A percentile compares a stretch with the other conserved stretches of the same genome.
Evolutionary conservation across 1,139 yeast genomes (phyloP).

Genomic region (Hyphopichia khmerensis): DNA sequence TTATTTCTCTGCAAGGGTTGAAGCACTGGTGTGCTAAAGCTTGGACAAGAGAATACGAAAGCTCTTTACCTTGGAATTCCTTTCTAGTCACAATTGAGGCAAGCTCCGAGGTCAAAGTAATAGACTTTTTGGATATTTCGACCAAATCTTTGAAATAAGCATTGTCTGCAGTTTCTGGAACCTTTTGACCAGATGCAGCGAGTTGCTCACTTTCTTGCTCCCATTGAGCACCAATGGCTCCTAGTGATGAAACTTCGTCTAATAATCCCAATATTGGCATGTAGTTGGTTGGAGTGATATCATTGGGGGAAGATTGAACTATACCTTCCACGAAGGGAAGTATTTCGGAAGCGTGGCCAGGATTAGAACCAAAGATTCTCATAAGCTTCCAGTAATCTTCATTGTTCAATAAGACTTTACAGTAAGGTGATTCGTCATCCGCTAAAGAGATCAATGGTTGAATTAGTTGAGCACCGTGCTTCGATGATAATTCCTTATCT

Average conservation of each 20-base stretch:
- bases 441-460: slow-evolving; percentile 54
- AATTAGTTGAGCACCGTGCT: slow-evolving; percentile 51
- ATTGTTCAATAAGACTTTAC: slow-evolving; percentile 34
- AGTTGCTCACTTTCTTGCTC: slow-evolving; percentile 54
- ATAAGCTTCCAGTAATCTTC: slow-evolving; percentile 67
- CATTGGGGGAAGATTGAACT: slow-evolving; percentile 33
- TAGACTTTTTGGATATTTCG: slow-evolving; percentile 59
- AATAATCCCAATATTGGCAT: slow-evolving; percentile 66
- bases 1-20: slow-evolving; percentile 79
- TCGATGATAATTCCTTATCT: slow-evolving; percentile 40
- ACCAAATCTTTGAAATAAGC: slow-evolving; percentile 53
- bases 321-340: slow-evolving; percentile 50
- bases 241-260: slow-evolving; percentile 80
- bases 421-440: slow-evolving; percentile 50
- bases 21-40: slow-evolving; percentile 87
- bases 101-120: slow-evolving; percentile 56
- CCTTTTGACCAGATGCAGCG: slow-evolving; percentile 19
- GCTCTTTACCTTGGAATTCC: slow-evolving; percentile 29
- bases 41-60: slow-evolving; percentile 62
- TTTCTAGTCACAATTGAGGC: slow-evolving; percentile 27
- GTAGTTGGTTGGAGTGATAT: slow-evolving; percentile 51
- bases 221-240: slow-evolving; percentile 77
- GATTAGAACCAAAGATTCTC: slow-evolving; percentile 56
- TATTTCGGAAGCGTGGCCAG: slow-evolving; percentile 49
- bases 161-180: slow-evolving; percentile 23